Percentiles rank a stretch among this genome's conserved stretches.
These are phyloP conservation scores for Colletotrichum siamense DNA, from an alignment of 2,329 filamentous ascomycete species.

Conservation along the genomic window DNA sequence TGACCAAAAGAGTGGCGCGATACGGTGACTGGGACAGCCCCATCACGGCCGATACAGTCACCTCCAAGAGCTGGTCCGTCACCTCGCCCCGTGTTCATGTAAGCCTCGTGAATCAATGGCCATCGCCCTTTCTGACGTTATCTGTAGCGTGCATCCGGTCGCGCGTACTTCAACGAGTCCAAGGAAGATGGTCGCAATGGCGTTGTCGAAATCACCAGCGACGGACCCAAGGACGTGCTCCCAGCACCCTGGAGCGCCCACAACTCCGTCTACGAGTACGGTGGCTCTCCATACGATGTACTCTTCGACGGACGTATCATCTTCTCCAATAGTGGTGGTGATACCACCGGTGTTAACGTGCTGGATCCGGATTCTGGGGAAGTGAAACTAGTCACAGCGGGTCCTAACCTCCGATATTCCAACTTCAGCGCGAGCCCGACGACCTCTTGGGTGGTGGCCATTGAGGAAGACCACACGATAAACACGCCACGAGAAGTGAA, in stretches of 20 bases:
- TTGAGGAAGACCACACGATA: slow-evolving; percentile 55
- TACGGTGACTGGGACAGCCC: slow-evolving; percentile 46
- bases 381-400: slow-evolving; percentile 35
- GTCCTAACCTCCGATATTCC: slow-evolving; percentile 45
- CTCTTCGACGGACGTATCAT: slow-evolving; percentile 45
- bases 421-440: slow-evolving; percentile 49
- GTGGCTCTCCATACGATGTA: slow-evolving; percentile 50
- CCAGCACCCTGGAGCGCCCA: slow-evolving; percentile 47
- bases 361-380: slow-evolving; percentile 42
- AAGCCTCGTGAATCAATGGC: not conserved
- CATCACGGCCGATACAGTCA: slow-evolving; percentile 41
- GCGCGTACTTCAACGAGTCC: slow-evolving; percentile 43
- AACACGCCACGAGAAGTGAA: slow-evolving; percentile 35
- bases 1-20: slow-evolving; percentile 29
- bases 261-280: slow-evolving; percentile 58
- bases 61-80: slow-evolving; percentile 37
- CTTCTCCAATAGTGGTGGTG: slow-evolving; percentile 44
- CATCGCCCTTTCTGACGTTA: not conserved
- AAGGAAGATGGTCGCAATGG: slow-evolving; percentile 44
- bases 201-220: slow-evolving; percentile 46
- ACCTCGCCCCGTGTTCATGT: slow-evolving; percentile 42
- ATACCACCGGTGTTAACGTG: slow-evolving; percentile 46
- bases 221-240: slow-evolving; percentile 43
- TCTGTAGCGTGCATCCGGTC: slow-evolving; percentile 30
- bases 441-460: slow-evolving; percentile 50